Evolutionary conservation across 2,329 filamentous ascomycete species (phyloP), one percentile per base, ranked within the genome.

Genomic region (Hansfordia pulvinata): DNA sequence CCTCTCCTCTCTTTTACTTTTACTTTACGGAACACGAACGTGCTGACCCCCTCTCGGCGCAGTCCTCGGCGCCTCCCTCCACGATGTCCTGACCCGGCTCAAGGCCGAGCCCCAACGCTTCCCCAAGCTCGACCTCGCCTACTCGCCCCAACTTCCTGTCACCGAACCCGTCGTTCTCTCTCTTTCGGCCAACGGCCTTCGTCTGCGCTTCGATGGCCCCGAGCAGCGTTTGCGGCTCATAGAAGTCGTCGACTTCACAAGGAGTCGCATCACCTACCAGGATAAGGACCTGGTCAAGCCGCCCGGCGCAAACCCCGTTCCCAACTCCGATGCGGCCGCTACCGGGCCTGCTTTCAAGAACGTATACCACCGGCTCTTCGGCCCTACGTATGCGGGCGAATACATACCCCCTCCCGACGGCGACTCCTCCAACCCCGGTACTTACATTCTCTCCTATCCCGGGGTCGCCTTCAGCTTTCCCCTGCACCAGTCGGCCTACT

Each of bases 381-480:
- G 90, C 0, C 86, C 86, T 11, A 92, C 88, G 0, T 96, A 93
- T 48, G 81, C 81, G 2, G 90, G 90, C 35, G 90, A 98, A 58
- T 98, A 88, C 44, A 66, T 93, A 19, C 67, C 77, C 7, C 72
- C 82, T 1, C 49, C 53, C 6, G 44, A 58, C 2, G 60, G 58
- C 3, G 54, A 62, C 19, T 56, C 60, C 21, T 61, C 63, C 8
- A 59, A 62, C 10, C 57, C 64, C 31, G 86, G 86, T 10, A 79
- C 73, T 13, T 98, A 96, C 46, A 75, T 93, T 18, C 60, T 98
- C 18, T 96, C 88, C 2, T 98, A 94, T 53, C 86, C 88, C 1
- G 90, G 90, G 1, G 75, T 98, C 17, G 84, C 88, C 1, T 94
- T 96, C 48, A 86, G 80, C 19, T 98, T 98, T 38, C 75, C 83